Evolutionary conservation across 352 stramenopile species (phyloP).

Genomic region (Phytophthora uliginosa): DNA sequence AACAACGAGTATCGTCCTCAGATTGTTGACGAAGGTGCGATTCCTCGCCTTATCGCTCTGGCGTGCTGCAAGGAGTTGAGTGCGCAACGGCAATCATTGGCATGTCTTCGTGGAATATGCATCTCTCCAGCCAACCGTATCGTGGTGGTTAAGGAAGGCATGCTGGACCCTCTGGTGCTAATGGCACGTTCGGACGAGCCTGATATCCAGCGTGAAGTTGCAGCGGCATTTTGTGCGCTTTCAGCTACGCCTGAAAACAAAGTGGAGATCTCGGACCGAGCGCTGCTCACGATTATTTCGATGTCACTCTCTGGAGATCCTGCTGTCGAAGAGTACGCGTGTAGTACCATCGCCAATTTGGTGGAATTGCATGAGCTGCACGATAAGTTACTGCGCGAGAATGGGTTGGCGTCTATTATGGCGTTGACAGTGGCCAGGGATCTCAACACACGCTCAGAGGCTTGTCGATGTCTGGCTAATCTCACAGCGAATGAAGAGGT

Average conservation of each 20-base stretch:
- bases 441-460: conserved; percentile 93
- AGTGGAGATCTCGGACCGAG: conserved; percentile 94
- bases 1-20: conserved; percentile 94
- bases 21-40: conserved; percentile 95
- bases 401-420: conserved; percentile 94
- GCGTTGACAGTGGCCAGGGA: conserved; percentile 92
- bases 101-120: conserved; percentile 94
- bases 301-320: conserved; percentile 94
- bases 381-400: conserved; percentile 95
- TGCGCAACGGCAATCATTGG: conserved; percentile 94
- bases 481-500: conserved; percentile 96
- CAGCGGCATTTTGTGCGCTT: conserved; percentile 95
- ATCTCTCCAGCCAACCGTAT: conserved; percentile 93
- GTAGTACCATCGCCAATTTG: conserved; percentile 96
- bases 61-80: conserved; percentile 96
- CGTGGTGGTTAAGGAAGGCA: conserved; percentile 93
- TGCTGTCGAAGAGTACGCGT: conserved; percentile 93
- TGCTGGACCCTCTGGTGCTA: conserved; percentile 96
- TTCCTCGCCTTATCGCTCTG: conserved; percentile 95
- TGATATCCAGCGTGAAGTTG: conserved; percentile 94
- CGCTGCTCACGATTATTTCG: conserved; percentile 96
- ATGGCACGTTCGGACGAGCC: conserved; percentile 95
- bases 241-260: conserved; percentile 98
- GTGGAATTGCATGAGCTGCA: conserved; percentile 96
- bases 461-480: conserved; percentile 95